Conservation (phyloP, 306 rosid species). For the Lathyrus aphaca region DNA sequence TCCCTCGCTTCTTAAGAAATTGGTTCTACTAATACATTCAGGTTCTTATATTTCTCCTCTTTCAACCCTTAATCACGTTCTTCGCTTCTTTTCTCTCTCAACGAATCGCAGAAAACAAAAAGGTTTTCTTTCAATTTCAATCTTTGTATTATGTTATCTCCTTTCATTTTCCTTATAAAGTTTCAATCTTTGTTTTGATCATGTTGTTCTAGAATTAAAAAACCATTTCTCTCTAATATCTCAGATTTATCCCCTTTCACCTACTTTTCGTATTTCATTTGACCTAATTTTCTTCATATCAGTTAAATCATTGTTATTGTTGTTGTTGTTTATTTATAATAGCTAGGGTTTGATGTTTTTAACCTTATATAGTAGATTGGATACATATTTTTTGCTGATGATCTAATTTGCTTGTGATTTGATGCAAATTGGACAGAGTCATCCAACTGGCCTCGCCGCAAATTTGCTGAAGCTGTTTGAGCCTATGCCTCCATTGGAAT, state of each 20-base stretch:
- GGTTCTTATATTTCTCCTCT: too few relatives aligned
- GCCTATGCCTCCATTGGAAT: conserved; percentile 94
- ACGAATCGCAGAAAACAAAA: too few relatives aligned
- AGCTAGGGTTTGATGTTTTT: conserved; percentile 47
- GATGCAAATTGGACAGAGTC: conserved; percentile 95
- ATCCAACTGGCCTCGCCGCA: conserved; percentile 92
- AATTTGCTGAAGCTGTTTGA: conserved; percentile 94
- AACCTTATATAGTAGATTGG: conserved; percentile 1
- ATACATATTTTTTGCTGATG: background rate
- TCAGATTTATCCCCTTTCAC: background rate
- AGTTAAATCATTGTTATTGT: background rate
- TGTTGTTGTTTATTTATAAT: background rate
- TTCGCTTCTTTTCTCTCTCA: too few relatives aligned
- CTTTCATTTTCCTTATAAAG: too few relatives aligned
- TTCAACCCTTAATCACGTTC: too few relatives aligned
- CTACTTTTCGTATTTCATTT: background rate
- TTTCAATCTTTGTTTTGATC: too few relatives aligned
- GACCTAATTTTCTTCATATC: background rate
- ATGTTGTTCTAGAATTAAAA: too few relatives aligned
- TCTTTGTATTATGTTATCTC: too few relatives aligned
- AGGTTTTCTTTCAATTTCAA: too few relatives aligned
- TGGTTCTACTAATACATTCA: too few relatives aligned
- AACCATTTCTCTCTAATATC: background rate
- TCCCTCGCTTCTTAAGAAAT: too few relatives aligned
- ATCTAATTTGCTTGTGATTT: conserved; percentile 22